These are phyloP conservation scores for Cladobotryum mycophilum DNA, from an alignment of 2,329 filamentous ascomycete genomes.

Conservation along the genomic window DNA sequence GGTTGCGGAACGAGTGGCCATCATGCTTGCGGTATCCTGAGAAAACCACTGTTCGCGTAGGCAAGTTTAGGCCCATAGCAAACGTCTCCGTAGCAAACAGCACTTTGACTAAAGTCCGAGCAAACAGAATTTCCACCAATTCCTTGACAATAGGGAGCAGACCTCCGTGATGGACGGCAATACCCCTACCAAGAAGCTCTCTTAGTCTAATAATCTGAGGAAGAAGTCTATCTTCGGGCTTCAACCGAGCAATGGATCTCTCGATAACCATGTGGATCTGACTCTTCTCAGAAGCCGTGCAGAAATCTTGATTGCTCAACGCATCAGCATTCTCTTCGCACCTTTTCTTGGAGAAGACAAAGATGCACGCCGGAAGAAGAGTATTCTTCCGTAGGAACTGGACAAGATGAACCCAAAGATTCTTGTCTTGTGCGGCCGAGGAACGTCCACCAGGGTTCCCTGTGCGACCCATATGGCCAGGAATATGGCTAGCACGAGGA, in stretches of 20 bases:
- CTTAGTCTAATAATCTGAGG: slow-evolving; percentile 86
- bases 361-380: slow-evolving; percentile 88
- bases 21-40: slow-evolving; percentile 97
- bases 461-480: slow-evolving; percentile 83
- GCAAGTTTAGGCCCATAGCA: slow-evolving; percentile 94
- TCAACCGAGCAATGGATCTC: slow-evolving; percentile 84
- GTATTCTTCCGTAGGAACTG: slow-evolving; percentile 83
- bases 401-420: slow-evolving; percentile 92
- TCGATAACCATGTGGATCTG: slow-evolving; percentile 97
- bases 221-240: slow-evolving; percentile 81
- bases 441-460: slow-evolving; percentile 81
- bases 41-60: slow-evolving; percentile 93
- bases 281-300: slow-evolving; percentile 89
- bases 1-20: slow-evolving; percentile 81
- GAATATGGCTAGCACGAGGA: slow-evolving; percentile 53
- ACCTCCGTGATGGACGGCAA: slow-evolving; percentile 94
- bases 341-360: slow-evolving; percentile 96
- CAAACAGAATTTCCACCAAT: slow-evolving; percentile 93
- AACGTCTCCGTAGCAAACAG: slow-evolving; percentile 98
- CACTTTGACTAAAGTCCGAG: slow-evolving; percentile 90
- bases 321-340: slow-evolving; percentile 97
- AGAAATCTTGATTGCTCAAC: slow-evolving; percentile 90
- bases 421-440: slow-evolving; percentile 89
- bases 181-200: slow-evolving; percentile 78
- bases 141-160: slow-evolving; percentile 96